Conservation (phyloP, 306 rosid species). For the Carpinus viminea region DNA sequence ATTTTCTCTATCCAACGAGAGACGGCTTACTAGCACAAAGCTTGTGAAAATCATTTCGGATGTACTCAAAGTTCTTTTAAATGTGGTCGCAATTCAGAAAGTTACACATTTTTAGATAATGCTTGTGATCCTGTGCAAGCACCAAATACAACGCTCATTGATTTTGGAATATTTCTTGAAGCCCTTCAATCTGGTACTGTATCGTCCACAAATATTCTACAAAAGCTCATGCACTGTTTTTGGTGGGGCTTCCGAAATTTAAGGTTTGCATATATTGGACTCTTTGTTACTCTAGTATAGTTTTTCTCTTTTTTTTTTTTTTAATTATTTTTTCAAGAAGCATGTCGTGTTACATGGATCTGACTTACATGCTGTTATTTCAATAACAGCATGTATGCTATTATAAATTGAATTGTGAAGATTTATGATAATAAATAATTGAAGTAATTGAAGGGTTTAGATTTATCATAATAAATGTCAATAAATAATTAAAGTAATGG, state of each 20-base stretch:
- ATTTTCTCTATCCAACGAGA: conserved; percentile 80
- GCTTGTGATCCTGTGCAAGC: conserved; percentile 16
- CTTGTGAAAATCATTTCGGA: conserved; percentile 32
- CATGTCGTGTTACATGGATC: too few species aligned
- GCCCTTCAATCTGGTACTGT: conserved; percentile 29
- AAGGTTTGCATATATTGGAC: conserved; percentile 52
- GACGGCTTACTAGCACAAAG: conserved; percentile 73
- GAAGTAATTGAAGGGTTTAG: too few species aligned
- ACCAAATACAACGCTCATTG: conserved; percentile 4
- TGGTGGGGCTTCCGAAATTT: conserved; percentile 47
- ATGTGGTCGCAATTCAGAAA: conserved; percentile 35
- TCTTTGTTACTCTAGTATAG: neutral
- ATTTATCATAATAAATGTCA: too few species aligned
- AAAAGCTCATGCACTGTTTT: conserved; percentile 27
- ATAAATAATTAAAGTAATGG: too few species aligned
- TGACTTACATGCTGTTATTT: too few species aligned
- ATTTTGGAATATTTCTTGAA: conserved; percentile 41
- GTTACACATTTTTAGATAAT: conserved; percentile 38
- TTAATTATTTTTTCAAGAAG: too few species aligned
- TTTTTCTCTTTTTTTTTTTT: too few species aligned
- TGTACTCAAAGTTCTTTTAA: conserved; percentile 43
- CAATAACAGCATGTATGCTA: too few species aligned
- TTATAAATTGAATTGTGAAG: too few species aligned
- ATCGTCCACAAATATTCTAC: conserved; percentile 11
- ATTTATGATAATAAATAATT: too few species aligned